Base-by-base conservation (phyloP, 441 rosid species). In the Macaranga tanarius region DNA sequence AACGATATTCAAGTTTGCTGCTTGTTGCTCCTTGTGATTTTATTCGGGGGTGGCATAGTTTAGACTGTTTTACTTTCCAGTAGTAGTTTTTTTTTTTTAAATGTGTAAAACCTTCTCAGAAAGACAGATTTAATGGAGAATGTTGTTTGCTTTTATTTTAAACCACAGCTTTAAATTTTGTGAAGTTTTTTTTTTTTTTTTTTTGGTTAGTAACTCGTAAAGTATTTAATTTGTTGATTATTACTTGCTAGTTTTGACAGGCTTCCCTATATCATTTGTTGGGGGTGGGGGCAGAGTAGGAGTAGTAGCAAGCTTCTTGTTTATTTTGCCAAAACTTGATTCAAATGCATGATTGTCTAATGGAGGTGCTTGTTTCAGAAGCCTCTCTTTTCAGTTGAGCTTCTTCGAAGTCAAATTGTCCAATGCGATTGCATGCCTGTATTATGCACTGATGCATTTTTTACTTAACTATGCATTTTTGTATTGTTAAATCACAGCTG, bases 251-350 rank as follows among this genome's bases (percentile, higher is more conserved):
- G 79, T 79, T 76, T 77, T 76, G 73, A 81, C 81, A 75, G 85
- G 80, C 83, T 81, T 84, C 86, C 85, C 81, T 77, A 77, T 83
- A 81, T 76, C 76, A 76, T 62, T 65, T 23, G 69, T 44, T 72
- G 78, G 83, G 85, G 81, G 69, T 44, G 73, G 78, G 83, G 85
- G 81, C 31, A 28, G 31, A 28, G 3, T 28, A 28, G 31, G 31
- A 28, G 2, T 28, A 28, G 31, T 74, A 16, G 74, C 79, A 70
- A 79, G 76, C 63, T 47, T 68, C 72, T 79, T 52, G 69, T 74
- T 81, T 61, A 72, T 77, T 75, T 72, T 28, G 31, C 66, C 66
- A 28, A 54, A 67, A 59, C 50, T 61, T 60, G 55, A 58, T 59
- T 60, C 34, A 72, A 16, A 34, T 72, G 44, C 73, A 47, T 72